Conservation (phyloP, 2,329 filamentous ascomycete genomes). For the Pseudogymnoascus sp. region DNA sequence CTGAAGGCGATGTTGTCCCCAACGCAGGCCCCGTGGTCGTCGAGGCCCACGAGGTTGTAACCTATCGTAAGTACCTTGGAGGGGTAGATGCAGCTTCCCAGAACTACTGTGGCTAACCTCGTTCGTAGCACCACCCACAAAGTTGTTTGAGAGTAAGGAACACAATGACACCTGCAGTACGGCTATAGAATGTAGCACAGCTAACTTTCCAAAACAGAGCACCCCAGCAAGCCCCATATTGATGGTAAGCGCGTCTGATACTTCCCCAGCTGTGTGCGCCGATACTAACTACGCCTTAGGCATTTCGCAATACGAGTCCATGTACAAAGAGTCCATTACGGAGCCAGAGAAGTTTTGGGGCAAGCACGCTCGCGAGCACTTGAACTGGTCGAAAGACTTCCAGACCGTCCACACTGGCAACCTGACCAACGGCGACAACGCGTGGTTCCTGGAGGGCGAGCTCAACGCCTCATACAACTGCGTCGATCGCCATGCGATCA, state of each 20-base stretch:
- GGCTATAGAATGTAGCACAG: neutral
- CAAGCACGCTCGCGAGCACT: conserved; percentile 72
- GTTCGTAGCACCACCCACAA: conserved; percentile 50
- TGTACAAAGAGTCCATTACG: conserved; percentile 70
- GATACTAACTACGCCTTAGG: conserved; percentile 31
- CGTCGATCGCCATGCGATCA: conserved; percentile 92
- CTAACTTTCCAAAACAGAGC: conserved; percentile 39
- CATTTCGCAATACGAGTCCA: conserved; percentile 57
- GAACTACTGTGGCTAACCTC: conserved; percentile 16
- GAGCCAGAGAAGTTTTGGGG: conserved; percentile 88
- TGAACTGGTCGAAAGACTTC: conserved; percentile 91
- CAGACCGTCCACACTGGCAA: conserved; percentile 76
- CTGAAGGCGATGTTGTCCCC: conserved; percentile 31
- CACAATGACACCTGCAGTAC: neutral
- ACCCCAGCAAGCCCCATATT: conserved; percentile 62
- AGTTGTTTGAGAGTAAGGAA: conserved; percentile 59
- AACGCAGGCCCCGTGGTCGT: conserved; percentile 53
- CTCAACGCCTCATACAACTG: conserved; percentile 97
- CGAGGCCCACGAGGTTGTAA: conserved; percentile 71
- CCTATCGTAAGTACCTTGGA: conserved; percentile 50
- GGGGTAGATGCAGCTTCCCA: conserved; percentile 16
- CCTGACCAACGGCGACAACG: conserved; percentile 70
- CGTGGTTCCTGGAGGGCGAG: conserved; percentile 91
- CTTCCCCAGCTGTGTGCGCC: neutral
- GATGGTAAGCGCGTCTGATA: conserved; percentile 39